Evolutionary conservation across 805 yeast genomes (phyloP).

Genomic region (Schwanniomyces yamadae): DNA sequence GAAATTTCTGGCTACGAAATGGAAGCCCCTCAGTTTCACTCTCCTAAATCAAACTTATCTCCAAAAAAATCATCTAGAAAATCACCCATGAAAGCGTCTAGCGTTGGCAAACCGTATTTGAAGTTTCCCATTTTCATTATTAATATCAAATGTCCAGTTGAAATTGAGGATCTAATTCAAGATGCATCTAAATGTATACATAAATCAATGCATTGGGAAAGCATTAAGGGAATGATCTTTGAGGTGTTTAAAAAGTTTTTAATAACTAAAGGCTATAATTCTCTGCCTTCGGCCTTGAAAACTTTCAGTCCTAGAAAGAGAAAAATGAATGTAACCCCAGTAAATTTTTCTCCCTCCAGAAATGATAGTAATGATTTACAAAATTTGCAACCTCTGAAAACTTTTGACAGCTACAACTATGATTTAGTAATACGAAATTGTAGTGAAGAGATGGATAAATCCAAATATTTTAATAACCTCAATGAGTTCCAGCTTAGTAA

Average conservation of each 20-base stretch:
- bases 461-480: background rate
- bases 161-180: conserved; percentile 38
- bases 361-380: too few relatives aligned
- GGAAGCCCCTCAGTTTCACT: conserved; percentile 1
- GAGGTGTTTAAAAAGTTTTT: conserved; percentile 18
- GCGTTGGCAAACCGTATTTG: conserved; percentile 29
- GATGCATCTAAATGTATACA: conserved; percentile 36
- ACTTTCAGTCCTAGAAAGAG: too few relatives aligned
- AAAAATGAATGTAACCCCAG: too few relatives aligned
- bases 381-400: too few relatives aligned
- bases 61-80: conserved; percentile 8
- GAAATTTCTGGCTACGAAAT: conserved; percentile 18
- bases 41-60: conserved; percentile 12
- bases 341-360: too few relatives aligned
- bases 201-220: conserved; percentile 17
- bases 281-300: too few relatives aligned
- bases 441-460: background rate
- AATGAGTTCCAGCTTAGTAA: too few relatives aligned
- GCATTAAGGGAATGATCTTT: conserved; percentile 28
- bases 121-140: conserved; percentile 41
- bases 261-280: background rate
- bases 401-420: background rate
- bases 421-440: background rate
- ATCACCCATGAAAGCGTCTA: background rate
- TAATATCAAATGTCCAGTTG: conserved; percentile 22